Base-by-base conservation (phyloP, 108 stramenopile species). In the Cyclotella sp. region DNA sequence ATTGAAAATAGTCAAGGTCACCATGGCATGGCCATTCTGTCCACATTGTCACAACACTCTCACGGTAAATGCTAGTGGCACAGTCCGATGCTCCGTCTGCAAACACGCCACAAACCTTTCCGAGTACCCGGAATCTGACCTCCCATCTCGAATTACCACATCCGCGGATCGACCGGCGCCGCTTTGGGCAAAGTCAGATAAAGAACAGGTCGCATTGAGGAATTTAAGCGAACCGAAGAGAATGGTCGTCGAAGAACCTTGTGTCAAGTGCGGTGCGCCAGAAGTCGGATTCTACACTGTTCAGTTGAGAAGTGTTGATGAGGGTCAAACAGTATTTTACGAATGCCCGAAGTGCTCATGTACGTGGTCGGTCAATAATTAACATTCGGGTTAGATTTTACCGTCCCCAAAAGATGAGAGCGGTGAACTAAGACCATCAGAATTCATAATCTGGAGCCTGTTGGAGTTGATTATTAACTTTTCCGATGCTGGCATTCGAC, bases 251-350 rank as follows among this genome's bases (percentile, higher is more conserved):
- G 96, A 99, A 68, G 97, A 99, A 78, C 92, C 96, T 15, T 99
- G 99, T 76, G 78, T 97, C 21, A 97, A 97, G 75, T 99, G 99
- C 77, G 89, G 85, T 29, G 86, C 93, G 45, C 88, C 92, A 22
- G 91, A 97, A 76, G 94, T 98, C 29, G 90, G 95, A 59, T 99
- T 98, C 73, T 98, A 98, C 64, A 99, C 99, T 16, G 97, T 98
- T 67, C 99, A 99, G 81, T 78, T 99, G 82, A 84, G 98, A 45
- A 94, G 93, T 30, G 99, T 98, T 29, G 99, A 99, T 89, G 99
- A 99, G 75, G 99, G 99, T 10, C 97, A 98, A 77, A 99, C 99
- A 14, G 98, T 98, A 6, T 99, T 99, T 83, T 99, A 99, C 76
- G 97, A 98, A 79, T 99, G 99, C 70, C 96, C 95, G 0, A 82